Base-by-base conservation (phyloP, 2,329 filamentous ascomycete species). In the Bimuria novae-zelandiae region DNA sequence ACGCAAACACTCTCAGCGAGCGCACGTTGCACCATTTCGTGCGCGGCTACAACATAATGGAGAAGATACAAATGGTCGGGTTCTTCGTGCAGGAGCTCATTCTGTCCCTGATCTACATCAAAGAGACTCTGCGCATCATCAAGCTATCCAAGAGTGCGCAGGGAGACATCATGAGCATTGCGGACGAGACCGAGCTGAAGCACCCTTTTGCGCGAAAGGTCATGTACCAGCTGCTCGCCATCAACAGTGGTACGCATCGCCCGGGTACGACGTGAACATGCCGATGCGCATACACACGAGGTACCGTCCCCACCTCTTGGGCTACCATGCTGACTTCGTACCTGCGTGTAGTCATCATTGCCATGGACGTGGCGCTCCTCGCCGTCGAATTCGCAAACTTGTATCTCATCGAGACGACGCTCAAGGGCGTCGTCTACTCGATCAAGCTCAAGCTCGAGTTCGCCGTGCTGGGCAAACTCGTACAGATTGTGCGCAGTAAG, bases 391-490 rank as follows among this genome's bases (percentile, higher is more conserved):
- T 67, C 35, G 64, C 67, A 3, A 70, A 72, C 22, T 50, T 69
- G 1, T 71, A 72, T 39, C 49, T 71, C n/a, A 67, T 73, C 17
- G 61, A 72, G 51, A 69, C 67, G 7, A 72, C 72, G 0, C 58
- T 76, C 3, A 78, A 78, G 54, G 73, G 68, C 19, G 74, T 76
- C 17, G 72, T 77, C 5, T 79, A 79, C 62, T 74, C 70, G 39
- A 65, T 79, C 59, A 79, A 79, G 58, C 72, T 82, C 35, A 82
- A 82, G 54, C 75, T 83, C n/a, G 83, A 85, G 65, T 79, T 80
- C 55, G 78, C 80, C 14, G 78, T 86, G 35, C 71, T 86, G 8
- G 74, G 82, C 23, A 72, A 74, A 30, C 63, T 80, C 3, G 75
- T 79, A 14, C 64, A 71, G 32, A 60, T 73, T 22, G 67, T 67